Evolutionary conservation across 2,329 filamentous ascomycete species (phyloP), one percentile per base, ranked within the genome.

Genomic region (Dryadomyces sulphureus): DNA sequence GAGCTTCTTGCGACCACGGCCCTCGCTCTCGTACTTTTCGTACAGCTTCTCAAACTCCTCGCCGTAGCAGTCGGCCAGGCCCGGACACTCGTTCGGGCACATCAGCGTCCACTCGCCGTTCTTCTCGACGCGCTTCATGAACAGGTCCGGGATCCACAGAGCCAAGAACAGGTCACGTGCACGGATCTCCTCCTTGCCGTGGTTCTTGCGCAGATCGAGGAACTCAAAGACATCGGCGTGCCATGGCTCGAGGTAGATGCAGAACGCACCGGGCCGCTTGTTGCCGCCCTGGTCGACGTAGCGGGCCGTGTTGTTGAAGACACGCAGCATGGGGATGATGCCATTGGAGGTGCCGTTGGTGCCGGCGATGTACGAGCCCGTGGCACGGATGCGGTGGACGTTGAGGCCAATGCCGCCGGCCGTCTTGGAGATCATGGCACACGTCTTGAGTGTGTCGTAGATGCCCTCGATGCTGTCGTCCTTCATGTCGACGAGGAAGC

Each of bases 351-450:
- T 94, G 56, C 92, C 92, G 60, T 98, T 98, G 57, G 92, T 98
- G 59, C 92, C 92, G 51, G 84, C 86, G 65, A 98, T 98, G 68
- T 98, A 98, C 24, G 92, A 94, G 52, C 92, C 90, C 46, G 92
- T 98, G 51, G 92, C 86, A 65, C 92, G 88, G 58, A 98, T 98
- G 59, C 89, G 83, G 70, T 98, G 92, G 44, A 90, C 81, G 60
- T 98, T 96, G 53, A 98, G 74, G 58, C 92, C 92, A 62, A 98
- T 96, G 63, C 92, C 92, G 64, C 92, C 92, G 56, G 92, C 92
- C 68, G 92, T 96, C 78, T 98, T 98, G 60, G 92, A 98, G 66
- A 98, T 98, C 87, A 98, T 90, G 55, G 92, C 92, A 67, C 92
- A 98, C 1, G 87, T 96, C 79, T 98, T 98, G 56, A 98, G 77